phyloP scores from a whole-genome alignment of 352 stramenopile genomes.

The Lagenidium giganteum region DNA sequence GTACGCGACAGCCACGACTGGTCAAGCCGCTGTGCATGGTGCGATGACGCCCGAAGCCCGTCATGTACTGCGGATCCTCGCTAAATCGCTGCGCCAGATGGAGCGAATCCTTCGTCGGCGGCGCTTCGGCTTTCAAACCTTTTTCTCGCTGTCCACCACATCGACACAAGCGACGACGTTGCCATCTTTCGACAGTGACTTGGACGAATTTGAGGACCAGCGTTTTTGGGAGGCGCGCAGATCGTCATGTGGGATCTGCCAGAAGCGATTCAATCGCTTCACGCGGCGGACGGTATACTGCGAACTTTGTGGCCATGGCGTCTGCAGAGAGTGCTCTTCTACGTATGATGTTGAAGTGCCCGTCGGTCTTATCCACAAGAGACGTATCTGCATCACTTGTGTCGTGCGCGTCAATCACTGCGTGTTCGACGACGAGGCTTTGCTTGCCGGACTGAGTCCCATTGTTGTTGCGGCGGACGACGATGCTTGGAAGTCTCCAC shows the following conservation, averaged over 20 bases:
- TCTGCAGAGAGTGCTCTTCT: constrained; percentile 47
- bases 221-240: constrained; percentile 3
- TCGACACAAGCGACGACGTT: constrained; percentile 18
- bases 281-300: constrained; percentile 46
- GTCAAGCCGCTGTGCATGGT: constrained; percentile 24
- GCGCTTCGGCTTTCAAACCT: constrained; percentile 63
- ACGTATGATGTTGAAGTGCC: constrained; percentile 45
- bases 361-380: constrained; percentile 39
- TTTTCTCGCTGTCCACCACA: constrained; percentile 50
- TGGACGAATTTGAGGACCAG: constrained; percentile 21
- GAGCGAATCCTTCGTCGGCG: constrained; percentile 54
- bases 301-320: constrained; percentile 48
- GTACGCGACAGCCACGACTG: constrained; percentile 33
- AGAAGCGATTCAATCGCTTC: constrained; percentile 37
- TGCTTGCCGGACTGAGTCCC: constrained; percentile 34
- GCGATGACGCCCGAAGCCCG: constrained; percentile 46
- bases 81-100: constrained; percentile 42
- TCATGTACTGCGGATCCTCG: constrained; percentile 35
- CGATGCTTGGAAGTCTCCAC: constrained; percentile 33
- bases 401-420: constrained; percentile 51
- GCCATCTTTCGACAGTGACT: too few species aligned
- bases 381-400: constrained; percentile 46
- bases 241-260: constrained; percentile 42
- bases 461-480: constrained; percentile 34
- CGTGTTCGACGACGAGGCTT: constrained; percentile 53